Evolutionary conservation across 805 yeast genomes (phyloP), one percentile per base, ranked within the genome.

Genomic region (Vanderwaltozyma verrucispora): DNA sequence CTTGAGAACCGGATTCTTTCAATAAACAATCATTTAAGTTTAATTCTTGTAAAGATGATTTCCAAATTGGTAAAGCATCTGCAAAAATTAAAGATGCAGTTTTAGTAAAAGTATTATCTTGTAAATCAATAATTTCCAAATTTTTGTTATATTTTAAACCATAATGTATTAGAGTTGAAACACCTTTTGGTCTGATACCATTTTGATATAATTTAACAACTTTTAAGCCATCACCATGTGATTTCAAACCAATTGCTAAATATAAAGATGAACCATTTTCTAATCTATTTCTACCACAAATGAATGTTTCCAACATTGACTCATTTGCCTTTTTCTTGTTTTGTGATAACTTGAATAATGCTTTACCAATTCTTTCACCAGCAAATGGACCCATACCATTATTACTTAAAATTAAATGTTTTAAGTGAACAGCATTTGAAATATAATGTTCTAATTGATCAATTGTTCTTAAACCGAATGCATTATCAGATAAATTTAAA

Each of bases 361-460:
- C 84, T 50, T 77, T 76, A 42, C 96, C 99, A 44, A 92, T 83
- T 58, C 95, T 75, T 40, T 89, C 80, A 51, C 99, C 98, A 1
- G 97, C 95, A 58, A 82, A 82, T 19, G 99, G 99, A 26, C 99
- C 99, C 77, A 92, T 80, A 39, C 99, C 99, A 60, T 92, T 92
- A 64, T 92, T 92, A 33, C 96, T 80, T 44, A 92, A 68, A 47
- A 85, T 78, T 59, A 92, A 72, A 57, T 92, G 96, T 61, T 84
- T 81, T 39, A 92, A 64, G 19, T 94, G 77, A 14, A 75, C 71
- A 26, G 89, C 94, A 49, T 79, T 69, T 11, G 83, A 65, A 41
- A 92, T 67, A 51, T 79, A 87, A 20, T 67, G 69, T 56, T 92
- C 95, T 39, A 92, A 70, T 8, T 92, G 94, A 41, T 81, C 95